Conservation (phyloP, 108 stramenopile species). For the Fragilariopsis cylindrus region DNA sequence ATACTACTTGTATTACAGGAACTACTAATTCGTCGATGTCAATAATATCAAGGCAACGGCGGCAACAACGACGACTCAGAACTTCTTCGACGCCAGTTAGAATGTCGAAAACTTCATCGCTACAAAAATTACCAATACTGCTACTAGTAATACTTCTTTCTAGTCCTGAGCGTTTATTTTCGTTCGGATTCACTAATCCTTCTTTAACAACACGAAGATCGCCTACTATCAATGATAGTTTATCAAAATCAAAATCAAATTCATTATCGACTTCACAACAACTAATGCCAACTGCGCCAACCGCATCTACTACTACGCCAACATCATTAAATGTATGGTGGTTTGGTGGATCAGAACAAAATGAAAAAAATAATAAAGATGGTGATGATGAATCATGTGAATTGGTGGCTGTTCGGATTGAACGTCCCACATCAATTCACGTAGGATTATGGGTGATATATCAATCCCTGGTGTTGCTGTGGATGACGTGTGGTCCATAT, state of each 20-base stretch:
- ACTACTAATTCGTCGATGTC: too few relatives aligned
- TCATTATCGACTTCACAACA: too few relatives aligned
- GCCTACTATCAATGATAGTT: background rate
- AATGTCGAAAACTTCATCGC: too few relatives aligned
- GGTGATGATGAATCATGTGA: slow-evolving; percentile 52
- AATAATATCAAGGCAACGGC: too few relatives aligned
- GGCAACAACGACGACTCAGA: background rate
- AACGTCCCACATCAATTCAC: slow-evolving; percentile 79
- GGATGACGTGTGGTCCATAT: slow-evolving; percentile 78
- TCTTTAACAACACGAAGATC: background rate
- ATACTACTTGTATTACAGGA: too few relatives aligned
- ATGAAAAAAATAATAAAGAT: background rate
- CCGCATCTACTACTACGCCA: background rate
- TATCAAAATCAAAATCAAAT: background rate
- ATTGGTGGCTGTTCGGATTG: slow-evolving; percentile 76
- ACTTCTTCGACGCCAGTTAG: background rate
- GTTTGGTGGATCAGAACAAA: slow-evolving; percentile 53
- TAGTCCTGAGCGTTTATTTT: background rate
- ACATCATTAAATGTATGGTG: slow-evolving; percentile 53
- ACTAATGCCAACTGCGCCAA: background rate
- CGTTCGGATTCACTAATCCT: slow-evolving; percentile 1
- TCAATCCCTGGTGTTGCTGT: slow-evolving; percentile 50
- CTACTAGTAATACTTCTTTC: background rate
- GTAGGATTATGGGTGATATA: slow-evolving; percentile 83
- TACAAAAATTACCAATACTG: background rate